phyloP scores from a whole-genome alignment of 805 yeast species.

The Hanseniaspora guilliermondii region DNA sequence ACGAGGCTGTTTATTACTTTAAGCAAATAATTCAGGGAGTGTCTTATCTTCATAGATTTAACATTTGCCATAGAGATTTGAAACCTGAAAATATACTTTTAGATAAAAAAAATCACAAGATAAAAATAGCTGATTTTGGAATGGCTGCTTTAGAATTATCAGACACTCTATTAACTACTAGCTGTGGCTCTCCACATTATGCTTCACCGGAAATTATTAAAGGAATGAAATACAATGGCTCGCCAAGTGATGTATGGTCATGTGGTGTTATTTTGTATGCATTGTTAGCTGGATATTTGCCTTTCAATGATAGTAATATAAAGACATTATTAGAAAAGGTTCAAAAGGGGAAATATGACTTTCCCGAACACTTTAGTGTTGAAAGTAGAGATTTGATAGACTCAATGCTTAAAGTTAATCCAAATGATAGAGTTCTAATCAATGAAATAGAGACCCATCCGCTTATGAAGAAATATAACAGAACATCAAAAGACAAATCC shows the following conservation, averaged over 20 bases:
- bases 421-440: conserved; percentile 58
- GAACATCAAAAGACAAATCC: conserved; percentile 22
- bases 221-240: conserved; percentile 68
- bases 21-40: conserved; percentile 69
- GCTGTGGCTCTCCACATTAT: conserved; percentile 81
- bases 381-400: conserved; percentile 60
- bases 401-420: conserved; percentile 57
- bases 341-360: conserved; percentile 59
- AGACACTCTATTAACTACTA: conserved; percentile 59
- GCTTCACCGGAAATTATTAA: conserved; percentile 80
- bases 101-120: conserved; percentile 49
- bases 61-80: conserved; percentile 70
- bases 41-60: conserved; percentile 67
- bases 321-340: conserved; percentile 59
- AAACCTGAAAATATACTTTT: conserved; percentile 69
- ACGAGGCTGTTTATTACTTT: conserved; percentile 64
- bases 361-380: conserved; percentile 50
- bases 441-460: conserved; percentile 64
- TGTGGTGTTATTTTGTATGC: conserved; percentile 78
- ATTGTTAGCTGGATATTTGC: conserved; percentile 64
- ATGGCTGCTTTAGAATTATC: conserved; percentile 77
- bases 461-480: conserved; percentile 52
- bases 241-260: conserved; percentile 80
- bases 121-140: conserved; percentile 76
- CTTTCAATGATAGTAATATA: conserved; percentile 73